These are phyloP conservation scores for Populus nigra DNA, from an alignment of 345 rosid species.

Conservation along the genomic window DNA sequence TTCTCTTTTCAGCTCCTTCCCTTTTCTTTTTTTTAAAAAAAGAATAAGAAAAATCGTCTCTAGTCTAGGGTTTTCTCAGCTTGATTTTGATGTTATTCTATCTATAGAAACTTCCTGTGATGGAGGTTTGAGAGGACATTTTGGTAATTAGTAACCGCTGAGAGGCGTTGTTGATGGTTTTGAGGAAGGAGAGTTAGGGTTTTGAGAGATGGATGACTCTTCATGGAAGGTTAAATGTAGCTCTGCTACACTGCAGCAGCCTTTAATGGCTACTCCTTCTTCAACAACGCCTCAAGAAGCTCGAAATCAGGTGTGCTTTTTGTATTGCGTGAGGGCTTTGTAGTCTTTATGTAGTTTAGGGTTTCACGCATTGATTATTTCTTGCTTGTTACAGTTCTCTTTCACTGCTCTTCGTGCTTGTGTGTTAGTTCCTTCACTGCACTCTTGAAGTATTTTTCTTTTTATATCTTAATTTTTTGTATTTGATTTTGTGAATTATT, in stretches of 20 bases:
- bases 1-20: neutral
- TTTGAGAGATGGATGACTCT: constrained; percentile 11
- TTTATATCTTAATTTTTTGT: no score
- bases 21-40: no score
- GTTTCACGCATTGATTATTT: neutral
- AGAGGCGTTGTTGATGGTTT: neutral
- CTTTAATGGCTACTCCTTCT: constrained; percentile 22
- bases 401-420: neutral
- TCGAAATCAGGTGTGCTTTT: constrained; percentile 31
- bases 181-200: constrained; percentile 28
- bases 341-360: neutral
- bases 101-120: no score
- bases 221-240: constrained; percentile 39
- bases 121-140: no score
- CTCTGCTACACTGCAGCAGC: constrained; percentile 22
- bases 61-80: no score
- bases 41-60: no score
- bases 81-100: no score
- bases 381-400: neutral
- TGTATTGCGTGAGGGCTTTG: neutral
- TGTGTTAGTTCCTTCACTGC: no score
- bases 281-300: constrained; percentile 33
- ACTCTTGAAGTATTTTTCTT: no score
- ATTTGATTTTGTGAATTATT: no score
- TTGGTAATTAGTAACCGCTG: neutral